Percentiles rank a stretch among this genome's conserved stretches.
phyloP scores from a whole-genome alignment of 495 filamentous ascomycete genomes.

The Penicillium egyptiacum region DNA sequence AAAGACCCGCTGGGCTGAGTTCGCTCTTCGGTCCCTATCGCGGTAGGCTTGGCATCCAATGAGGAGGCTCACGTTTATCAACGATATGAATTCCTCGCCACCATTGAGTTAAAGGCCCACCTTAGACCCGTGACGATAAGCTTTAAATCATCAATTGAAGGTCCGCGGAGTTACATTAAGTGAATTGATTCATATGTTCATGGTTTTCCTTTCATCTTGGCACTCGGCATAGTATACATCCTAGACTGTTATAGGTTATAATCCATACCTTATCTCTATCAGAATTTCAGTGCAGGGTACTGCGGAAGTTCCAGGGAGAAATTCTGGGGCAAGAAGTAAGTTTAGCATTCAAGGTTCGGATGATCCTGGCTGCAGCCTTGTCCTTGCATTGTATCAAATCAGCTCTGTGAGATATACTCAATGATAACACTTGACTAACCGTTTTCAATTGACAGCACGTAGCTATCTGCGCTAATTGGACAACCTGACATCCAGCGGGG shows the following conservation, averaged over 20 bases:
- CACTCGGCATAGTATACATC: neutral
- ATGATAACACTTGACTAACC: constrained; percentile 11
- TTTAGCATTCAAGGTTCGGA: neutral
- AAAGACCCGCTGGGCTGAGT: constrained; percentile 11
- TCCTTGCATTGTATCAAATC: constrained; percentile 16
- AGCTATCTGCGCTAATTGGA: neutral
- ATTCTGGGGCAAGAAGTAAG: neutral
- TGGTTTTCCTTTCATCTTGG: neutral
- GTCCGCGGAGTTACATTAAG: constrained; percentile 7
- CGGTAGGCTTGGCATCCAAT: constrained; percentile 17
- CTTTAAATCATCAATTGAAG: neutral
- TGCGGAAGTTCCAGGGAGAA: constrained; percentile 7
- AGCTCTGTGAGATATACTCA: constrained; percentile 16
- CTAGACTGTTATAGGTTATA: constrained; percentile 8
- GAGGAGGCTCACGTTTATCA: constrained; percentile 26
- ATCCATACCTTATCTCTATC: constrained; percentile 17
- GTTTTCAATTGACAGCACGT: neutral
- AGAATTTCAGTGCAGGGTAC: neutral
- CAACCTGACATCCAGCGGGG: constrained; percentile 1
- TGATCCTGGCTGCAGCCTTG: neutral
- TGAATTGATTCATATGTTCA: constrained; percentile 11
- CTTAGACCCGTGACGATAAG: neutral
- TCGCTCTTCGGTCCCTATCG: constrained; percentile 19
- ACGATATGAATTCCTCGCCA: neutral
- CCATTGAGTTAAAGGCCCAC: neutral